Percentiles rank a stretch among this genome's conserved stretches.
These are phyloP conservation scores for Claviceps digitariae DNA, from an alignment of 2,329 filamentous ascomycete genomes.

Conservation along the genomic window DNA sequence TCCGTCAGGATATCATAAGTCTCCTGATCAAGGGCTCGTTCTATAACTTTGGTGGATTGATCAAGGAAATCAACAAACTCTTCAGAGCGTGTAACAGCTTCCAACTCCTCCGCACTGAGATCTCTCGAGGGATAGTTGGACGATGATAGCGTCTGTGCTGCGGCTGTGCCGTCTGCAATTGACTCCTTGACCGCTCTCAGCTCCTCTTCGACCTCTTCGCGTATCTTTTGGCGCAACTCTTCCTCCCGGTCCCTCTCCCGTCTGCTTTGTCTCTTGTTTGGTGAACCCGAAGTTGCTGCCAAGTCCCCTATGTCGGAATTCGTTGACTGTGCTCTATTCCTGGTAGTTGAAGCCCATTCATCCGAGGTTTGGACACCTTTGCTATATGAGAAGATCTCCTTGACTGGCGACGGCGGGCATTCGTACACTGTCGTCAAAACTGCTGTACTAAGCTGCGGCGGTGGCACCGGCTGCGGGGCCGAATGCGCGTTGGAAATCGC, in stretches of 20 bases:
- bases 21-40: conserved; percentile 85
- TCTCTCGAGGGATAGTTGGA: conserved; percentile 64
- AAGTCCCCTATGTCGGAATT: conserved; percentile 48
- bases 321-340: conserved; percentile 26
- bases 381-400: conserved; percentile 90
- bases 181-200: conserved; percentile 57
- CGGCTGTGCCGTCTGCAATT: conserved; percentile 29
- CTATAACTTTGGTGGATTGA: conserved; percentile 90
- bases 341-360: conserved; percentile 47
- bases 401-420: conserved; percentile 58
- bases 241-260: conserved; percentile 75
- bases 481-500: conserved; percentile 30
- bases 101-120: conserved; percentile 71
- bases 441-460: conserved; percentile 51
- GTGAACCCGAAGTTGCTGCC: conserved; percentile 40
- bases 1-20: conserved; percentile 87
- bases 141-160: conserved; percentile 11
- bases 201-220: conserved; percentile 87
- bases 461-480: conserved; percentile 6
- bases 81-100: conserved; percentile 79
- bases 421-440: conserved; percentile 69
- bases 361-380: conserved; percentile 89
- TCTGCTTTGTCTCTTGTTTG: conserved; percentile 63
- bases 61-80: conserved; percentile 95
- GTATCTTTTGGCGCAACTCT: conserved; percentile 71